Conservation (phyloP, 208 protist genomes). For the Trypanosoma mega region DNA sequence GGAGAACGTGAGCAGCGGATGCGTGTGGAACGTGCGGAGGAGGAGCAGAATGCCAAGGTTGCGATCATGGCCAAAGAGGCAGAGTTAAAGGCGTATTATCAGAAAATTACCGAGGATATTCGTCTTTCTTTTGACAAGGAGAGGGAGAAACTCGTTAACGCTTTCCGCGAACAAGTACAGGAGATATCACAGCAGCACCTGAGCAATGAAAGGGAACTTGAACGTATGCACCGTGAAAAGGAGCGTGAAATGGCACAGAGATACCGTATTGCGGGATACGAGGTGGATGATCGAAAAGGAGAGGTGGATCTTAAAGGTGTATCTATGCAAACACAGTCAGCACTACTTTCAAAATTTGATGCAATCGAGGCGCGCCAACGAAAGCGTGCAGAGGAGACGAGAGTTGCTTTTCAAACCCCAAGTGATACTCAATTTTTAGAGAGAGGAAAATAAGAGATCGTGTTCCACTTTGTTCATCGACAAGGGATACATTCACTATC, state of each 20-base stretch:
- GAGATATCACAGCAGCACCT: slow-evolving; percentile 60
- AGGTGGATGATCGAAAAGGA: slow-evolving; percentile 26
- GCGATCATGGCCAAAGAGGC: slow-evolving; percentile 37
- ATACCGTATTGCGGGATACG: slow-evolving; percentile 28
- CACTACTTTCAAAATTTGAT: slow-evolving; percentile 41
- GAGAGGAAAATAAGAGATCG: too few species aligned
- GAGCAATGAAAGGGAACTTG: slow-evolving; percentile 51
- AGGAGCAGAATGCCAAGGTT: slow-evolving; percentile 40
- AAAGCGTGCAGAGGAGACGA: slow-evolving; percentile 51
- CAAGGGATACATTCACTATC: too few species aligned
- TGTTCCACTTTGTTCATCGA: too few species aligned
- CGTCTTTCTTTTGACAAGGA: slow-evolving; percentile 38
- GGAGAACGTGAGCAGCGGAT: slow-evolving; percentile 44
- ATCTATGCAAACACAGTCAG: slow-evolving; percentile 23
- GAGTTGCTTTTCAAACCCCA: slow-evolving; percentile 29
- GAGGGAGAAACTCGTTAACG: slow-evolving; percentile 37
- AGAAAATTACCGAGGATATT: slow-evolving; percentile 43
- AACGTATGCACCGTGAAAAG: slow-evolving; percentile 69
- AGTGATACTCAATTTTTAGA: too few species aligned
- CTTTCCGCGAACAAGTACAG: slow-evolving; percentile 56
- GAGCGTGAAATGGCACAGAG: slow-evolving; percentile 41
- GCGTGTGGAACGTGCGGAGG: slow-evolving; percentile 29
- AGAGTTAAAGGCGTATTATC: slow-evolving; percentile 51
- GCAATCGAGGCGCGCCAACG: slow-evolving; percentile 44
- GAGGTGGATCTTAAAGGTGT: slow-evolving; percentile 17